Evolutionary conservation across 495 filamentous ascomycete species (phyloP), one percentile per base, ranked within the genome.

Genomic region (Pyronema omphalodes): DNA sequence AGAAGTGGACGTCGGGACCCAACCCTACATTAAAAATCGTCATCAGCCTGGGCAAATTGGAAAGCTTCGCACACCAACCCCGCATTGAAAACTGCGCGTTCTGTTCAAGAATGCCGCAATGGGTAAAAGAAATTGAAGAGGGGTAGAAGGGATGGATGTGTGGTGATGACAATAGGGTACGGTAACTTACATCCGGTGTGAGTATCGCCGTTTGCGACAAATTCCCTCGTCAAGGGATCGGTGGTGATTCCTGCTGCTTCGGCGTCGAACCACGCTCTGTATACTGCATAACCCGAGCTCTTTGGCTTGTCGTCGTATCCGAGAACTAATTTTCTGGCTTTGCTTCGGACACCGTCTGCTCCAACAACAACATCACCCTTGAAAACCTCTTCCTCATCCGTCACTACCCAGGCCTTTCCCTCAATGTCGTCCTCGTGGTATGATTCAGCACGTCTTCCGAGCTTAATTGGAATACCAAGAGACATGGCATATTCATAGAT

Each of bases 1-100:
- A 70, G 63, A 81, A 79, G 65, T 82, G 79, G 23, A 81, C 74
- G 50, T 82, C 76, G 0, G 73, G 76, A 0, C 79, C 77, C 49
- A 78, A 67, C 63, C 52, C 52, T 54, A 29, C 12, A 43, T 43
- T 12, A 12, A 11, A n/a, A 23, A 34, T 12, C 17, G 48, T 51
- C 48, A 51, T 17, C 36, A 47, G 17, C 23, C 23, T 29, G 23
- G 23, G 23, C 23, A 29, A 29, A 29, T 29, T 29, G 23, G 23
- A 29, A 29, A 29, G 23, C 5, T 29, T 29, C 23, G 23, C 23
- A 29, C 23, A 29, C 23, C 5, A 29, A 29, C 23, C 23, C 23
- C 23, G 5, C 23, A 29, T 29, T 5, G 23, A 5, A 29, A 29
- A 29, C 23, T 29, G 23, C 23, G 23, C 23, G 23, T 29, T 29